Evolutionary conservation across 2,329 filamentous ascomycete genomes (phyloP), one percentile per base, ranked within the genome.

Genomic region (Colletotrichum tropicicola): DNA sequence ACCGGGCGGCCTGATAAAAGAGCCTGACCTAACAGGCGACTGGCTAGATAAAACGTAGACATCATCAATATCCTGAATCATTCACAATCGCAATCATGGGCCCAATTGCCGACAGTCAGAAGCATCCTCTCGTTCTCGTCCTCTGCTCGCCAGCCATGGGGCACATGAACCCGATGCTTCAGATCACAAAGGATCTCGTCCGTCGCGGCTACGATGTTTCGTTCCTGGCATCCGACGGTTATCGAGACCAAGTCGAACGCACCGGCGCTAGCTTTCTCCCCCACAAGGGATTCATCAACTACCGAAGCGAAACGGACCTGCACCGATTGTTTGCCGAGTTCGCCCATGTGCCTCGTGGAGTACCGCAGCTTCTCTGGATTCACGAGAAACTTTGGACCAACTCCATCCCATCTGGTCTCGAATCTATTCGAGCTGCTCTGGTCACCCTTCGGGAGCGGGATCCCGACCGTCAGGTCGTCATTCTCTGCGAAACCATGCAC

Each of bases 401-500:
- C 37, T 55, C 52, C 17, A 44, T 55, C 6, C 52, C 52, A 7
- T 55, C 39, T 12, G 52, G 25, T 3, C 39, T 55, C 10, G 52
- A 55, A 27, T 44, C 25, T 4, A 17, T 55, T 44, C 37, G 52
- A 21, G 37, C 52, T 5, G 72, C 75, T 5, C 78, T 82, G n/a
- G 74, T 75, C 68, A 69, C 68, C 2, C 65, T 78, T 39, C 71
- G 73, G 2, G 70, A 71, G 7, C 61, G 73, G 3, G 71, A 79
- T 41, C 73, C 76, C 3, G 67, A 67, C 4, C 73, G 77, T 7
- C 72, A 80, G 30, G 73, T 85, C 23, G 65, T 85, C 19, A 70
- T 82, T 8, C 51, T 85, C 21, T 73, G 73, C 44, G 83, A 85
- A 66, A 70, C 73, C 3, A 69, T 74, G 3, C 79, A 76, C 43